Percentiles rank a stretch among this genome's conserved stretches.
Conservation (phyloP, 1,284 basidiomycete genomes). For the Schizophyllum amplum region DNA sequence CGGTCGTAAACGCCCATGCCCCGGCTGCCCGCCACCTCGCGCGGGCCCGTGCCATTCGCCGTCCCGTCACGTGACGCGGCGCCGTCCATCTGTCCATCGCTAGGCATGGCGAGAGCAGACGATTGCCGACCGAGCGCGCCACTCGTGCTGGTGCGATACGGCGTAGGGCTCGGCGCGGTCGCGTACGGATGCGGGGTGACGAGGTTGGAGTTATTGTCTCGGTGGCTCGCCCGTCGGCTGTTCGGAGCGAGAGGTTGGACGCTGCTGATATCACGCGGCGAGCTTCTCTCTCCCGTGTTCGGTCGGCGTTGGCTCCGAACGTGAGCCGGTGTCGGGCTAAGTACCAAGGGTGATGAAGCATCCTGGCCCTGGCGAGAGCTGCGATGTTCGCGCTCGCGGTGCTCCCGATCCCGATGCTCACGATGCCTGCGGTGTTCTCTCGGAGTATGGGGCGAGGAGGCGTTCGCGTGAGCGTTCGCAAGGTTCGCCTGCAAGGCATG, state of each 20-base stretch:
- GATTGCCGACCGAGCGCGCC: slow-evolving; percentile 49
- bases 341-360: slow-evolving; percentile 43
- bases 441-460: slow-evolving; percentile 41
- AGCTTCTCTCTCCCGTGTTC: slow-evolving; percentile 34
- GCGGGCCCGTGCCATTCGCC: slow-evolving; percentile 25
- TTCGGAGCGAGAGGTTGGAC: slow-evolving; percentile 55
- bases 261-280: slow-evolving; percentile 44
- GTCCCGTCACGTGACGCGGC: slow-evolving; percentile 36
- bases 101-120: slow-evolving; percentile 21
- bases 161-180: slow-evolving; percentile 43
- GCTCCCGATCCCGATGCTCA: slow-evolving; percentile 46
- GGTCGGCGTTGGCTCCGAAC: slow-evolving; percentile 47
- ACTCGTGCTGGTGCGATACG: slow-evolving; percentile 36
- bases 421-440: slow-evolving; percentile 41
- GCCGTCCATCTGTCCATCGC: slow-evolving; percentile 37
- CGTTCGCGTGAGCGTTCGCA: slow-evolving; percentile 45
- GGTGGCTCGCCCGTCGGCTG: slow-evolving; percentile 58
- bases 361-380: slow-evolving; percentile 43
- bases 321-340: slow-evolving; percentile 55
- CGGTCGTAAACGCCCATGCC: slow-evolving; percentile 50
- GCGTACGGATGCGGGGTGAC: slow-evolving; percentile 64
- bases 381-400: slow-evolving; percentile 40
- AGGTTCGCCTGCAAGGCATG: slow-evolving; percentile 31
- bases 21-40: slow-evolving; percentile 26
- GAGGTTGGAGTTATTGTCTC: slow-evolving; percentile 38